A percentile compares a stretch with the other conserved stretches of the same genome.
These are phyloP conservation scores for Populus ilicifolia DNA, from an alignment of 345 rosid genomes.

Conservation along the genomic window DNA sequence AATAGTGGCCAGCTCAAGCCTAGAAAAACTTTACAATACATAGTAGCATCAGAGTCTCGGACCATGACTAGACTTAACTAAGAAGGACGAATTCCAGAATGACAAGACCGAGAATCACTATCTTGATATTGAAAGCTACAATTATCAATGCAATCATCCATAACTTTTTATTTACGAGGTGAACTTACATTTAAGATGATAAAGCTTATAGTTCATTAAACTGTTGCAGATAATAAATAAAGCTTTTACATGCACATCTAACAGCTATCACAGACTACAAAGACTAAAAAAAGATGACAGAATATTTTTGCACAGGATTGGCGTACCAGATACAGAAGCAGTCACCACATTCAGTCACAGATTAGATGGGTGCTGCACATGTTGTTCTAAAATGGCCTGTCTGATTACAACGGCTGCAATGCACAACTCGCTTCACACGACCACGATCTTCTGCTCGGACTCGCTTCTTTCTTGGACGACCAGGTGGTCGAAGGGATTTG, in stretches of 20 bases:
- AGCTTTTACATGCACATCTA: conserved; percentile 23
- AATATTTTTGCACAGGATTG: conserved; percentile 27
- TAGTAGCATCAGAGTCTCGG: not conserved
- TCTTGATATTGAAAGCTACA: not conserved
- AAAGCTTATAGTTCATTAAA: not conserved
- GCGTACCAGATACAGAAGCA: conserved; percentile 9
- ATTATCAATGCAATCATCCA: conserved; percentile 5
- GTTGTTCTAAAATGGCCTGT: conserved; percentile 99
- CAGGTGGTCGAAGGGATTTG: conserved; percentile 85
- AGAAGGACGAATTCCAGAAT: not conserved
- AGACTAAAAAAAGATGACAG: not conserved
- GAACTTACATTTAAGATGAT: conserved; percentile 7
- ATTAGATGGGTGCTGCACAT: conserved; percentile 87
- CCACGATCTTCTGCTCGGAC: conserved; percentile 93
- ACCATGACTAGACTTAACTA: not conserved
- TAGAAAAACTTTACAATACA: not conserved
- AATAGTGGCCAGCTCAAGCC: not conserved
- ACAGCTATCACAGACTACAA: conserved; percentile 18
- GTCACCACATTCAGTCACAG: not conserved
- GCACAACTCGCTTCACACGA: conserved; percentile 85
- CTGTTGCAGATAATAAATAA: conserved; percentile 5
- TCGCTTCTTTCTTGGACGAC: conserved; percentile 90
- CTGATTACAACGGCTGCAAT: conserved; percentile 97
- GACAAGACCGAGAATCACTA: not conserved
- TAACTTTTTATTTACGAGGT: conserved; percentile 5